phyloP scores from a whole-genome alignment of 805 yeast genomes.

The Torulaspora maleeae region DNA sequence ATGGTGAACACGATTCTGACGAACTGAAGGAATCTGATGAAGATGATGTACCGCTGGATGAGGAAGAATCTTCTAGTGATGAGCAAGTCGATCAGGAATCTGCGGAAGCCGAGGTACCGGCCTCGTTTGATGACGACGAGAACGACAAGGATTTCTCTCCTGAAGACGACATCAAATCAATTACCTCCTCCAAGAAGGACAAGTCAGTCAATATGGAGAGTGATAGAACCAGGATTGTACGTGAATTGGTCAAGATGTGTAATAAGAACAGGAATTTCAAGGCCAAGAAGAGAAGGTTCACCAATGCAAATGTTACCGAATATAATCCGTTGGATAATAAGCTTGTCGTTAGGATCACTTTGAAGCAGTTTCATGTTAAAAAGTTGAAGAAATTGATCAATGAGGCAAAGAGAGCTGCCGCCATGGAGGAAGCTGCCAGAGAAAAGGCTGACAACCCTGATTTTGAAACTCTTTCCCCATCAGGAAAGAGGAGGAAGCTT shows the following conservation, averaged over 20 bases:
- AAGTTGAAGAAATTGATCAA: conserved; percentile 29
- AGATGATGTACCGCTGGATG: conserved; percentile 10
- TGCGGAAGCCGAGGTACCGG: conserved; percentile 9
- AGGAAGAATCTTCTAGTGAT: conserved; percentile 1
- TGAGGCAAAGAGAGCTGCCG: conserved; percentile 29
- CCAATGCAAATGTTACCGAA: conserved; percentile 30
- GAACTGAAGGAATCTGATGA: conserved; percentile 15
- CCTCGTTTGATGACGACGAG: conserved; percentile 19
- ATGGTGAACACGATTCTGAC: conserved; percentile 6
- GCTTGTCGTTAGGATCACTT: conserved; percentile 28
- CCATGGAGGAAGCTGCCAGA: conserved; percentile 22
- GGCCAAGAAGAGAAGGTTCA: conserved; percentile 33
- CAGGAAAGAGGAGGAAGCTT: conserved; percentile 12
- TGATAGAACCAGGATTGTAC: conserved; percentile 26
- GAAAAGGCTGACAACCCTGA: conserved; percentile 13
- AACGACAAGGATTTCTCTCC: conserved; percentile 26
- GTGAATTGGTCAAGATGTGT: conserved; percentile 31
- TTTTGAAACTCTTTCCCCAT: conserved; percentile 7
- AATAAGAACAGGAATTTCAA: conserved; percentile 29
- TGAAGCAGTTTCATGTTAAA: conserved; percentile 34
- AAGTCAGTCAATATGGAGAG: conserved; percentile 26
- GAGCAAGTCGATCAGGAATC: conserved; percentile 7
- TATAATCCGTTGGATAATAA: conserved; percentile 20
- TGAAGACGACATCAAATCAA: conserved; percentile 16
- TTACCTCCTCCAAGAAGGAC: conserved; percentile 15